Evolutionary conservation across 345 rosid genomes (phyloP).

Genomic region (Luvunga scandens): DNA sequence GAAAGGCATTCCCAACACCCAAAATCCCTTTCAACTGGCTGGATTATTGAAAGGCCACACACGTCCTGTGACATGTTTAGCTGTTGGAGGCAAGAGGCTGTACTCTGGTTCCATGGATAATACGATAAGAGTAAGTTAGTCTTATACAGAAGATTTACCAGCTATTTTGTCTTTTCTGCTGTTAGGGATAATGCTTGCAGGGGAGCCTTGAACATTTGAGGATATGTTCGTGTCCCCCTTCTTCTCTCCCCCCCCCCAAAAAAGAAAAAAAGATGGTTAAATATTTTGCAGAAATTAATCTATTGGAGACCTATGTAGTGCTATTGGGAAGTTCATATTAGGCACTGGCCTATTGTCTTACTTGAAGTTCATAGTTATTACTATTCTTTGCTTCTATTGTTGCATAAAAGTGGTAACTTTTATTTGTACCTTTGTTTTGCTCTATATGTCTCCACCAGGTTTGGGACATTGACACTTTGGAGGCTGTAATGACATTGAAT

Average conservation of each 20-base stretch:
- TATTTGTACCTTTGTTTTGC: background rate
- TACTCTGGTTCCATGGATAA: constrained; percentile 15
- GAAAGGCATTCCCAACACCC: background rate
- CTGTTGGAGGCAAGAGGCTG: constrained; percentile 11
- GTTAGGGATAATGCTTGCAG: background rate
- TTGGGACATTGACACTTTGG: constrained; percentile 51
- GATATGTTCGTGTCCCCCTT: background rate
- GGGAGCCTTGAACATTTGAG: background rate
- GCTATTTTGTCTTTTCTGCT: background rate
- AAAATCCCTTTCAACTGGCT: constrained; percentile 8
- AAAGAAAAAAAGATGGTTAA: no score
- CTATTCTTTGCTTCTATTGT: background rate
- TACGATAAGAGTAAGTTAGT: constrained; percentile 1
- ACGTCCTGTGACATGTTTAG: background rate
- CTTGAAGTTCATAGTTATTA: background rate
- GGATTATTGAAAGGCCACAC: constrained; percentile 5
- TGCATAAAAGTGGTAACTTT: background rate
- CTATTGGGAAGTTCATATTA: background rate
- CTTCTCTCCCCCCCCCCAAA: no score
- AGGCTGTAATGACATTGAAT: constrained; percentile 35
- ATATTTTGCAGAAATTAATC: background rate
- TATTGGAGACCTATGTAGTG: background rate
- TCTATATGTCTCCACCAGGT: constrained; percentile 21
- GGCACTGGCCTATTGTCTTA: background rate
- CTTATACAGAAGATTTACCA: background rate